These are phyloP conservation scores for Kockovaella imperatae DNA, from an alignment of 768 basidiomycete genomes.

Conservation along the genomic window DNA sequence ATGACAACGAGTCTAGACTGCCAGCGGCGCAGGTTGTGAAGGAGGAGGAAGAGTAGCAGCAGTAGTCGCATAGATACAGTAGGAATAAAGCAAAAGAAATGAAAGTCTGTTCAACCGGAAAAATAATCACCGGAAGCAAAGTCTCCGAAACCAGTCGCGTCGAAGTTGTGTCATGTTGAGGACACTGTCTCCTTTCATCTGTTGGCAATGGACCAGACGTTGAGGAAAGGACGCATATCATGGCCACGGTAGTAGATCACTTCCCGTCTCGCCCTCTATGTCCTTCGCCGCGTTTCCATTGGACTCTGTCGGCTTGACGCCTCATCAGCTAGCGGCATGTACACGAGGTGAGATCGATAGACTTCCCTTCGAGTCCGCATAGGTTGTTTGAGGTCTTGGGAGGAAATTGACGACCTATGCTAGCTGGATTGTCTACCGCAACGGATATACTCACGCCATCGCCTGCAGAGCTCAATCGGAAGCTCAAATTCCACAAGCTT, in stretches of 20 bases:
- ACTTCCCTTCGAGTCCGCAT: not conserved
- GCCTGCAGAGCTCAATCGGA: slow-evolving; percentile 21
- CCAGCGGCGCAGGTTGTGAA: not conserved
- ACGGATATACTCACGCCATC: slow-evolving; percentile 27
- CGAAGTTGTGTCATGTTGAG: slow-evolving; percentile 1
- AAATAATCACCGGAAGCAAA: slow-evolving; percentile 3
- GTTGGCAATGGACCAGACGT: too few relatives aligned
- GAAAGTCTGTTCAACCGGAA: slow-evolving; percentile 43
- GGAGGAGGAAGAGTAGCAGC: not conserved
- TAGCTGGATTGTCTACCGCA: slow-evolving; percentile 23
- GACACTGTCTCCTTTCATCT: not conserved
- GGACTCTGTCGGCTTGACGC: slow-evolving; percentile 16
- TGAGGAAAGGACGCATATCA: too few relatives aligned
- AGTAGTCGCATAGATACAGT: slow-evolving; percentile 11
- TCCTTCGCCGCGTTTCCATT: slow-evolving; percentile 27
- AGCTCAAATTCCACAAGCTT: slow-evolving; percentile 9
- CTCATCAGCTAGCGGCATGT: slow-evolving; percentile 21
- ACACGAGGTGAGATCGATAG: slow-evolving; percentile 23
- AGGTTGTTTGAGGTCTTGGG: not conserved
- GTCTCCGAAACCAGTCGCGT: not conserved
- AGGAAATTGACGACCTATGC: not conserved
- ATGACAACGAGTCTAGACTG: slow-evolving; percentile 39
- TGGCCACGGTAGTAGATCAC: not conserved
- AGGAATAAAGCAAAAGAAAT: slow-evolving; percentile 24
- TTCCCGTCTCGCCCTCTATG: slow-evolving; percentile 7